Base-by-base conservation (phyloP, 139 green algal species). In the Closterium sp. region DNA sequence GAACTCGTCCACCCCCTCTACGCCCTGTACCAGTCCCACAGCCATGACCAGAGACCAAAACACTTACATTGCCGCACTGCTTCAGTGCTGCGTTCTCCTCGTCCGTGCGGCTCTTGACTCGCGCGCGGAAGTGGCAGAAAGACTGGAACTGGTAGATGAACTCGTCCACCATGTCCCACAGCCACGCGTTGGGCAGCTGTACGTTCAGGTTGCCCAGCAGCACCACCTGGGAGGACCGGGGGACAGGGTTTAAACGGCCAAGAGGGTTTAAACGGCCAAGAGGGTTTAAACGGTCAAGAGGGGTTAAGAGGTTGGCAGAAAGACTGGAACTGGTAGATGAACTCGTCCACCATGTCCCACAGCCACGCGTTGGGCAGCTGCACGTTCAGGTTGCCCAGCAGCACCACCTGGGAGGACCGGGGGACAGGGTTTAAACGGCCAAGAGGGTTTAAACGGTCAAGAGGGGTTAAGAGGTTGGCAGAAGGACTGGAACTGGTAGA, bases 141-240 rank as follows among this genome's bases (percentile, higher is more conserved):
- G 95, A 96, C 96, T 99, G 98, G 93, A 98, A 98, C 96, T 99
- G 98, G 95, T 99, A 99, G 24, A 99, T 96, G 96, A 99, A 99
- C 96, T 99, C 98, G 91, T 99, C 98, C 32, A 99, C 94, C 97
- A 99, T 99, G 95, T 99, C 97, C 97, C 97, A 99, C 89, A 99
- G 96, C 98, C 98, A 99, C 45, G 94, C 92, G 95, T 98, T 99
- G 73, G 98, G 98, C 91, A 99, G 96, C 96, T 98, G 96, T 97
- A 99, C 99, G 95, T 99, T 99, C 38, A 99, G 96, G 86, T 98
- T 98, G 89, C 95, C 96, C 88, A 97, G 95, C 91, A 99, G 95
- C 89, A 99, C 97, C 86, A 99, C 95, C 34, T 96, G 96, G 4
- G 89, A 13, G 50, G 1, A 73, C 89, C 11, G 22, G 31, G 24